Base-by-base conservation (phyloP, 345 rosid genomes). In the Moricandia arvensis region DNA sequence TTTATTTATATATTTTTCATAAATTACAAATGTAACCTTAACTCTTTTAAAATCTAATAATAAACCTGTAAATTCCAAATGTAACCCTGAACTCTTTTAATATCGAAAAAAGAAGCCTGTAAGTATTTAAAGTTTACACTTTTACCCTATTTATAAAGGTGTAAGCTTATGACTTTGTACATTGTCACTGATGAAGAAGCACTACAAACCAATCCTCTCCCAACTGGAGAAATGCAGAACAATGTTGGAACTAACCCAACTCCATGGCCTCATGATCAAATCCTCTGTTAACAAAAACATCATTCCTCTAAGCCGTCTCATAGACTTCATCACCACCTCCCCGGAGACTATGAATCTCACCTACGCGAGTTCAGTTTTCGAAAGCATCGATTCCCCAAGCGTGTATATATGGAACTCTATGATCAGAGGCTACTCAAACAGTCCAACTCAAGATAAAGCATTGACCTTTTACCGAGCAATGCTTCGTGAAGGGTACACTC, bases 391-490 rank as follows among this genome's bases (percentile, higher is more conserved):
- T 29, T 55, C 1, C 7, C 82, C 82, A 16, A 79, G 79, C 55
- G 75, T 75, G 10, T 79, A 79, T 69, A 72, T 79, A 68, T 82
- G 85, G 85, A 82, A 82, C 76, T 68, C 85, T 5, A 82, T 82
- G 80, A 79, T 82, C 73, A 75, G 74, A 75, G 82, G 85, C 27
- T 79, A 68, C 76, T 79, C 78, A 26, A 75, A 68, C 18, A 72
- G 65, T 37, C 24, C 45, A 41, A 47, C 9, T 6, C 79, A 47
- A 72, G 67, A 58, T 6, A 64, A 79, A 69, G 73, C 80, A 4
- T 59, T 82, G 8, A 24, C 41, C 63, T 68, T 75, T 37, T 82
- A 71, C 31, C 2, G n/a, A 75, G 33, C 68, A 47, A 82, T 82
- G 85, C 62, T 75, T 54, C 75, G 71, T 15, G 59, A 72, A 61